Evolutionary conservation across 1,139 yeast species (phyloP), one percentile per base, ranked within the genome.

Genomic region (Entelexis paramagnoliae): DNA sequence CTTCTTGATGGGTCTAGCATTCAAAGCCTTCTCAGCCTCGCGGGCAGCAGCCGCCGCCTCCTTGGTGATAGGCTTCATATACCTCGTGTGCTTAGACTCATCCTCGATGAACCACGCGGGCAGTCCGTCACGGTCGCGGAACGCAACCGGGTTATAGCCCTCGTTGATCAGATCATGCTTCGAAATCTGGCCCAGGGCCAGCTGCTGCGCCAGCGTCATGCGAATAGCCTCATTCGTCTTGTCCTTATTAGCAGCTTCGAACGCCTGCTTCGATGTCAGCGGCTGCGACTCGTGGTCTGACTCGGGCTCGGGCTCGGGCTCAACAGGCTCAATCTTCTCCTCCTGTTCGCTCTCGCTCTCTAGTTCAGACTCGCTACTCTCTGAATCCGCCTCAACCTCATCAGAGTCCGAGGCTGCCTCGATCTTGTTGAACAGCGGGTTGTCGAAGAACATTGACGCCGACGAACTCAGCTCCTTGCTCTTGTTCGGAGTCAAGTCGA

Each of bases 41-140:
- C 83, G 85, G 57, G 91, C 75, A 0, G 97, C 98, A 57, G 82
- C 72, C 0, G 95, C 89, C 1, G 99, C 99, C 68, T 93, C 98
- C 68, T 91, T 93, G 5, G 98, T 91, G 55, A 91, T 85, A 10
- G 98, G 98, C 66, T 86, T 83, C 59, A 78, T 78, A 55, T 87
- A 78, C 72, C 87, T 88, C 51, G 89, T 82, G 70, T 89, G 96
- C 63, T 72, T 74, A 64, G 78, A 78, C 66, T 91, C 99, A 60
- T 91, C 98, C 62, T 91, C 97, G 51, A 85, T 59, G 65, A 93
- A 91, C 99, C 99, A 91, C 20, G 81, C 89, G 0, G 99, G 99
- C 51, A 91, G 73, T 26, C 89, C 88, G 24, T 89, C 96, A 48
- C 73, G 76, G 63, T 91, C 97, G 60, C 96, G 78, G 76, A 91